Conservation (phyloP, 306 rosid species). For the Alnus rubra region DNA sequence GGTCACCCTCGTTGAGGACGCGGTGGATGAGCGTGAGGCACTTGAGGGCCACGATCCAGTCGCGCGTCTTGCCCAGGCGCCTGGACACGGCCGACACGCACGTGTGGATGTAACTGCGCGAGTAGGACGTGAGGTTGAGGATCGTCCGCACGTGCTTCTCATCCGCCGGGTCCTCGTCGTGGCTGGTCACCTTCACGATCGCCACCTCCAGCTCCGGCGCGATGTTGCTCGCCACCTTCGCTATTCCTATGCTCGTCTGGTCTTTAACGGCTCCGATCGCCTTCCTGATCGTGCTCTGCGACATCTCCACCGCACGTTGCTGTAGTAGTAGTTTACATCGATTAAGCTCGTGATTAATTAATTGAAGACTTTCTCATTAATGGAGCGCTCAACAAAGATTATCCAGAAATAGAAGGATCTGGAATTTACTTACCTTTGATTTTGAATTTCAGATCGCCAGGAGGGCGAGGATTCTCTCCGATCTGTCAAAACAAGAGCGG, state of each 20-base stretch:
- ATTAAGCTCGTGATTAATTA: not conserved
- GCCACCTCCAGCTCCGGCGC: constrained; percentile 99
- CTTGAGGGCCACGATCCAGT: constrained; percentile 96
- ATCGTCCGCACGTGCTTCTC: constrained; percentile 87
- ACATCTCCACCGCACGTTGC: constrained; percentile 46
- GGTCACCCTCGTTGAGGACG: constrained; percentile 76
- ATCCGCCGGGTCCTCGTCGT: constrained; percentile 89
- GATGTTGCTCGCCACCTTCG: constrained; percentile 87
- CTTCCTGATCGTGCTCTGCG: constrained; percentile 91
- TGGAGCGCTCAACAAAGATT: not conserved
- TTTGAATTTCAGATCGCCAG: not conserved
- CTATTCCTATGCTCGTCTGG: constrained; percentile 97
- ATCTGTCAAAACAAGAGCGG: constrained; percentile 17
- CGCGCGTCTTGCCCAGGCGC: constrained; percentile 90
- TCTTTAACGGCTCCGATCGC: constrained; percentile 99
- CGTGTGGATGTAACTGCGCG: constrained; percentile 80
- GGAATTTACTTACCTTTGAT: not conserved
- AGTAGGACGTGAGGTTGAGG: constrained; percentile 63
- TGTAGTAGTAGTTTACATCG: not conserved
- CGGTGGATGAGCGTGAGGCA: constrained; percentile 75
- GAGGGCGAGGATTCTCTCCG: not conserved
- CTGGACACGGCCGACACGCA: constrained; percentile 75
- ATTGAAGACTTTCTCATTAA: not conserved
- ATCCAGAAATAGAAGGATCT: not conserved
- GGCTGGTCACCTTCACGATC: constrained; percentile 89